Conservation (phyloP, 345 rosid species). For the Populus simonii region DNA sequence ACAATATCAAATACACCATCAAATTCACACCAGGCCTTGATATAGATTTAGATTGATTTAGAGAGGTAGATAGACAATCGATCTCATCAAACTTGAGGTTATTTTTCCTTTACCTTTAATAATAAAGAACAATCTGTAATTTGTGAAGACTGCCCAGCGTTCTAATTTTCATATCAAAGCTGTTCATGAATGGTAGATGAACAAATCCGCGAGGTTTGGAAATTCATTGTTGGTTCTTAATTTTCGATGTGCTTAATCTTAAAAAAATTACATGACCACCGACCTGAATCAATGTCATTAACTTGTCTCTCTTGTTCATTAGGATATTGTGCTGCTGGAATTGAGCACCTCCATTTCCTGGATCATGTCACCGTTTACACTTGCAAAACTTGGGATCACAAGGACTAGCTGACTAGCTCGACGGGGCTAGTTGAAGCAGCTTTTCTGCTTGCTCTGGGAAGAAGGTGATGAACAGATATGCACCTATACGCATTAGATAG, state of each 20-base stretch:
- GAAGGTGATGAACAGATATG: conserved; percentile 76
- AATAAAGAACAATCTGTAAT: no score
- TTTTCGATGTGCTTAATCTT: neutral
- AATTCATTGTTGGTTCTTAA: neutral
- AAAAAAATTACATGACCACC: neutral
- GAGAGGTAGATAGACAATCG: no score
- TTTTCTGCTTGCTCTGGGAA: conserved; percentile 95
- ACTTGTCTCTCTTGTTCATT: neutral
- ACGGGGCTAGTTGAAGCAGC: conserved; percentile 48
- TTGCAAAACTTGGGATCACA: conserved; percentile 15
- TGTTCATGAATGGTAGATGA: neutral
- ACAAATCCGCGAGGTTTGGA: neutral
- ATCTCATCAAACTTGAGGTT: no score
- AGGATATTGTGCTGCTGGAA: neutral
- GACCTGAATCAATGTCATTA: neutral
- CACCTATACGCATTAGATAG: conserved; percentile 48
- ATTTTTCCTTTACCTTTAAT: no score
- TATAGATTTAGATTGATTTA: no score
- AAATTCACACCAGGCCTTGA: no score
- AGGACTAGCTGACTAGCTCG: conserved; percentile 31
- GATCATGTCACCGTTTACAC: neutral
- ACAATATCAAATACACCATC: no score
- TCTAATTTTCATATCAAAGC: neutral
- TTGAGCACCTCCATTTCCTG: neutral
- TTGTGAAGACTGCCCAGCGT: neutral